Evolutionary conservation across 2,329 filamentous ascomycete genomes (phyloP).

Genomic region (Colletotrichum camelliae): DNA sequence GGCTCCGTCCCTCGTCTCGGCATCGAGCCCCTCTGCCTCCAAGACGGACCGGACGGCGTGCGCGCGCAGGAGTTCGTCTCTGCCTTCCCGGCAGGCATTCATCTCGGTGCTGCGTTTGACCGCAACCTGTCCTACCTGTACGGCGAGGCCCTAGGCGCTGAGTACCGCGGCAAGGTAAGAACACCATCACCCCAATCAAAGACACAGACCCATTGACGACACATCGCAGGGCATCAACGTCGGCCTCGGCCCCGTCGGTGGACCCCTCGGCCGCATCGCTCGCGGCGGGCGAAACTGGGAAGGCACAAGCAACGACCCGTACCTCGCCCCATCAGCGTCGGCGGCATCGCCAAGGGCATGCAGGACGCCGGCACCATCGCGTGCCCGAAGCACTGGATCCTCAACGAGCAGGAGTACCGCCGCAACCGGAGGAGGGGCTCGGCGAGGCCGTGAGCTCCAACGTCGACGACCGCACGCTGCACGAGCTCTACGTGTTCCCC

Average conservation of each 20-base stretch:
- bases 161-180: slow-evolving; percentile 51
- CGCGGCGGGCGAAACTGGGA: slow-evolving; percentile 84
- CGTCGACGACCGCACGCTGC: slow-evolving; percentile 69
- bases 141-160: slow-evolving; percentile 69
- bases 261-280: slow-evolving; percentile 75
- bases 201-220: background rate
- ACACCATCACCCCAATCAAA: slow-evolving; percentile 44
- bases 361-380: slow-evolving; percentile 48
- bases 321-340: slow-evolving; percentile 68
- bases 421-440: slow-evolving; percentile 45
- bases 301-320: slow-evolving; percentile 80
- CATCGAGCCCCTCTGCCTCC: slow-evolving; percentile 69
- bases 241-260: slow-evolving; percentile 63
- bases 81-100: slow-evolving; percentile 78
- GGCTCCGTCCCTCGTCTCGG: slow-evolving; percentile 49
- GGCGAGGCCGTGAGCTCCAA: slow-evolving; percentile 61
- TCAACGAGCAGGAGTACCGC: slow-evolving; percentile 72
- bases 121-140: slow-evolving; percentile 73
- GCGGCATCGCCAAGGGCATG: slow-evolving; percentile 65
- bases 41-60: slow-evolving; percentile 78
- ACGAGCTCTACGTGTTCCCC: slow-evolving; percentile 72
- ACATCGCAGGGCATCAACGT: background rate
- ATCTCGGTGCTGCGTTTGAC: slow-evolving; percentile 82
- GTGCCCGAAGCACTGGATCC: slow-evolving; percentile 62
- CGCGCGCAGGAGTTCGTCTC: slow-evolving; percentile 54